Percentiles rank a stretch among this genome's conserved stretches.
Evolutionary conservation across 257 asterid genomes (phyloP).

Genomic region (Cruciata laevipes): DNA sequence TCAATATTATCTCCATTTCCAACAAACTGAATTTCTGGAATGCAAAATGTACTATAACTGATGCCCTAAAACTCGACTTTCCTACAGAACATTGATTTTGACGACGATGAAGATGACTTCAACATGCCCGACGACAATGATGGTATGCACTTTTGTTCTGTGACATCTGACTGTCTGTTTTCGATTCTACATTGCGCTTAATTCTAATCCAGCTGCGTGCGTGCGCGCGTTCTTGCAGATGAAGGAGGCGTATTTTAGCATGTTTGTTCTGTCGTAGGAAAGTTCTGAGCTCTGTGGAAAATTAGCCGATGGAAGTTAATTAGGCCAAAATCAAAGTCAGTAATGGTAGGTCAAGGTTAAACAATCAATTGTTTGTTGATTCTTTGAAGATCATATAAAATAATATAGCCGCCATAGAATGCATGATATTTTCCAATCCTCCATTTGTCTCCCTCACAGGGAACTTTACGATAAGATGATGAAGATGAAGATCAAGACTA

Average conservation of each 20-base stretch:
- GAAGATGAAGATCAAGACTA: no score
- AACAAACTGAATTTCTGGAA: no score
- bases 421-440: no score
- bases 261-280: background rate
- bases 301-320: no score
- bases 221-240: conserved; percentile 12
- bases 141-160: conserved; percentile 24
- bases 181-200: background rate
- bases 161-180: background rate
- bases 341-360: background rate
- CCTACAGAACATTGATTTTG: conserved; percentile 45
- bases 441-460: background rate
- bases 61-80: conserved; percentile 11
- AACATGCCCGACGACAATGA: conserved; percentile 48
- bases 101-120: conserved; percentile 74
- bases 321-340: background rate
- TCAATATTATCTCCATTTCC: no score
- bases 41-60: background rate
- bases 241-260: conserved; percentile 9
- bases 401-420: no score
- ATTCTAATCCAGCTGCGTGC: background rate
- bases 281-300: no score
- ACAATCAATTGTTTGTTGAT: background rate
- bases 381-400: no score
- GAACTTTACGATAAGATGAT: background rate